Evolutionary conservation across 2,329 filamentous ascomycete genomes (phyloP), one percentile per base, ranked within the genome.

Genomic region (Diaporthe australafricana): DNA sequence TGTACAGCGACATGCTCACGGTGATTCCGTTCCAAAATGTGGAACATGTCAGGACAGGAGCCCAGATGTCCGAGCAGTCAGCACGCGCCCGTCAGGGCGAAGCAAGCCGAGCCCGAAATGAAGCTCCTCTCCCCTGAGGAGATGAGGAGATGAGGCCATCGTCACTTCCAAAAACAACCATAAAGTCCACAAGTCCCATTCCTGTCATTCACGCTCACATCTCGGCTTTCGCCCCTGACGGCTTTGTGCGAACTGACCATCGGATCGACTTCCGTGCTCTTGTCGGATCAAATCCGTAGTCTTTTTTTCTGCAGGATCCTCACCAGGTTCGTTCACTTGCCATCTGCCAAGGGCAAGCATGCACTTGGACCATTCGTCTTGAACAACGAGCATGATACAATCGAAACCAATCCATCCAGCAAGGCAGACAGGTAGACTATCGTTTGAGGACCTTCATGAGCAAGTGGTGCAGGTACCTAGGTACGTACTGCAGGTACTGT

Each of bases 101-200:
- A 45, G 60, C 42, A 27, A 48, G 12, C 60, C 60, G 45, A 48
- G 12, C 60, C 60, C 66, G 52, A 68, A 56, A 68, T 68, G 66
- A 68, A 68, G 52, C 38, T 45, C 40, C 66, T 48, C 40, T 53
- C 53, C 50, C 52, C 42, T 25, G 50, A 38, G 52, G 52, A 45
- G 27, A 60, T 60, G 66, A 68, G 55, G 66, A 55, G 27, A 60
- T 60, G 66, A 68, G 55, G 66, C 66, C 53, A 68, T 68, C 66
- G 66, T 68, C 66, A 68, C 35, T 68, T 68, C 27, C 66, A 52
- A 68, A 56, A 48, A 45, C 55, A 38, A 45, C 20, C 52, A 60
- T 40, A 65, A 65, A 65, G 20, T 35, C 60, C 60, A 65, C 60
- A 50, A 38, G 27, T 65, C 27, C 20, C 20, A 17, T n/a, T 12